Evolutionary conservation across 1,284 basidiomycete genomes (phyloP), one percentile per base, ranked within the genome.

Genomic region (Somion occarium): DNA sequence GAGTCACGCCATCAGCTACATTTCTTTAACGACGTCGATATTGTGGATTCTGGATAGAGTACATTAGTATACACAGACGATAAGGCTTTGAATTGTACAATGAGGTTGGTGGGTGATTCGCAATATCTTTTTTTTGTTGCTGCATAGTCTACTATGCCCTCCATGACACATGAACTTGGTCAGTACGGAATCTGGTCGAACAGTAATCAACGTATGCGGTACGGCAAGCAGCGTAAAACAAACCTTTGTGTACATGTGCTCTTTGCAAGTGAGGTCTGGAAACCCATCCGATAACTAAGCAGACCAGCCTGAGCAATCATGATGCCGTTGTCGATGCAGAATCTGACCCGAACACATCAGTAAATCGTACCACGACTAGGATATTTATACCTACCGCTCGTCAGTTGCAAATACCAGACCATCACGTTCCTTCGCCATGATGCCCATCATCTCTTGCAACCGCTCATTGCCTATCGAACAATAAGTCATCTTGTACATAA

Each of bases 281-380:
- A 78, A n/a, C 96, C 96, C 93, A 97, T 98, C 4, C 97, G 80
- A 68, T 85, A 93, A 53, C 88, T 85, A 37, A 99, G 75, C 44
- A 99, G 74, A 23, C 96, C 96, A 1, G 97, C 97, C 68, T 99
- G 97, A 1, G 97, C 97, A 52, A 99, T 99, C 97, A 99, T 99
- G 63, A 99, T 96, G 2, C 97, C 97, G 63, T 99, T 99, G 70
- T 99, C 97, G 56, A 99, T 98, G 69, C 96, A 98, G 70, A 97
- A 98, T 50, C 94, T 96, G 4, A 20, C 42, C 5, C 3, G 18
- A 22, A 43, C 15, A 24, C 13, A 23, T 27, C n/a, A 49, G 39
- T 3, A 27, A n/a, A 44, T 3, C 22, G 25, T 24, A 26, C 19
- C 13, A 5, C 5, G 22, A 22, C 1, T 25, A 49, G 15, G 43